Conservation (phyloP, 331 rosid genomes). For the Acacia concinna region DNA sequence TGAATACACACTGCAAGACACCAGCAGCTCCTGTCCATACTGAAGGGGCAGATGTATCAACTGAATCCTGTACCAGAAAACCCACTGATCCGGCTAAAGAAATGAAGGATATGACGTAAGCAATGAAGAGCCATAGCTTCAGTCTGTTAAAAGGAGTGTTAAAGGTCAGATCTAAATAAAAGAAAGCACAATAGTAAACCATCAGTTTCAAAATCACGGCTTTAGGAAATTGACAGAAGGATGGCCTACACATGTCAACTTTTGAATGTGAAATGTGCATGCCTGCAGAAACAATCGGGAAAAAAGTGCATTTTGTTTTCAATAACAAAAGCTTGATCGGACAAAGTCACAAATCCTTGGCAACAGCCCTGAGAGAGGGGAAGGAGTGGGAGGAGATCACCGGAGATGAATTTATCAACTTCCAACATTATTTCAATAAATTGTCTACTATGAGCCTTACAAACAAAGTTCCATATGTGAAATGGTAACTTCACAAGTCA, state of each 20-base stretch:
- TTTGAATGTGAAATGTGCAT: background rate
- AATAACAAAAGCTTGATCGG: background rate
- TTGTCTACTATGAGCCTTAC: background rate
- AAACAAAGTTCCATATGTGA: background rate
- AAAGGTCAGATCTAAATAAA: slow-evolving; percentile 26
- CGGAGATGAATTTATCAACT: background rate
- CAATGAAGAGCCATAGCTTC: slow-evolving; percentile 98
- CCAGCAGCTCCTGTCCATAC: slow-evolving; percentile 97
- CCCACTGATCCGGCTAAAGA: slow-evolving; percentile 97
- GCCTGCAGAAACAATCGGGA: background rate
- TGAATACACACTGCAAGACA: slow-evolving; percentile 80
- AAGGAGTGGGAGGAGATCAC: background rate
- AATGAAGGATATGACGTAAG: slow-evolving; percentile 88
- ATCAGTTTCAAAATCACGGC: background rate
- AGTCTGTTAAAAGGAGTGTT: slow-evolving; percentile 53
- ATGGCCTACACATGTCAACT: background rate
- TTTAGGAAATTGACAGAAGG: background rate
- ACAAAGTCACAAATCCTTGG: background rate
- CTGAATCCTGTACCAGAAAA: slow-evolving; percentile 80
- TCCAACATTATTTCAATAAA: background rate
- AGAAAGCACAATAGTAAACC: slow-evolving; percentile 15
- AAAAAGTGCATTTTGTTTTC: background rate
- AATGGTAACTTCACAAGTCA: background rate
- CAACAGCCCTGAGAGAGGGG: background rate
- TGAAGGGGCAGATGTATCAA: slow-evolving; percentile 76